Percentiles rank a stretch among this genome's conserved stretches.
These are phyloP conservation scores for Tephrocybe sp. DNA, from an alignment of 768 basidiomycete species.

Conservation along the genomic window DNA sequence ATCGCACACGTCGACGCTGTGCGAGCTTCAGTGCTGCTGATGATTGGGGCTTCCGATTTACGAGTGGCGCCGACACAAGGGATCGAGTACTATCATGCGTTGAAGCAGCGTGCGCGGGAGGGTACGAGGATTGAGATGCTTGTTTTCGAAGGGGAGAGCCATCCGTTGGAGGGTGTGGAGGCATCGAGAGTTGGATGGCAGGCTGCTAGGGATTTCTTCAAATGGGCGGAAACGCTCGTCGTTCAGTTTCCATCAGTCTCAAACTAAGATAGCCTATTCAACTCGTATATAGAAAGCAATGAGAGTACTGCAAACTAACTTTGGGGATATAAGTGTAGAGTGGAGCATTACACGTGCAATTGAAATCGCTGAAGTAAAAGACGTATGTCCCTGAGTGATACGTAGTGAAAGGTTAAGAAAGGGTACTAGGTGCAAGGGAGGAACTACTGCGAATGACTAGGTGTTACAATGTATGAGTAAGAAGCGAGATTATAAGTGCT, in stretches of 20 bases:
- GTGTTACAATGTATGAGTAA: too few species aligned
- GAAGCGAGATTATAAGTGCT: too few species aligned
- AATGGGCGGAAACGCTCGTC: constrained; percentile 8
- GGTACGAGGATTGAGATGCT: constrained; percentile 49
- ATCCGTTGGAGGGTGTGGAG: constrained; percentile 66
- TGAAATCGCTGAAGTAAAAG: too few species aligned
- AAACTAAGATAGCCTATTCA: too few species aligned
- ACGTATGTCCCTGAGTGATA: too few species aligned
- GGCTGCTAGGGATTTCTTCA: constrained; percentile 52
- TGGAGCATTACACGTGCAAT: too few species aligned
- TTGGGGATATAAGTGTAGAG: too few species aligned
- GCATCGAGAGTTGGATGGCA: constrained; percentile 54
- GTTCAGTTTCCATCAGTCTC: not conserved
- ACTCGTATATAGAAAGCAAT: too few species aligned
- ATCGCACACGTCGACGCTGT: constrained; percentile 54
- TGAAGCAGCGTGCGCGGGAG: constrained; percentile 42
- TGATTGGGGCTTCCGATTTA: constrained; percentile 61
- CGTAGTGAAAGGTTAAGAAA: too few species aligned
- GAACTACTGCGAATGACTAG: too few species aligned
- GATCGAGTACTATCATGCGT: constrained; percentile 61
- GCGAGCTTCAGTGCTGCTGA: constrained; percentile 50
- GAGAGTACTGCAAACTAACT: too few species aligned
- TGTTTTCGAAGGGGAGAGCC: constrained; percentile 59
- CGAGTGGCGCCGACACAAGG: constrained; percentile 66
- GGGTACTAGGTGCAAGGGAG: too few species aligned